phyloP scores from a whole-genome alignment of 768 basidiomycete species.

The Auricularia sp. region DNA sequence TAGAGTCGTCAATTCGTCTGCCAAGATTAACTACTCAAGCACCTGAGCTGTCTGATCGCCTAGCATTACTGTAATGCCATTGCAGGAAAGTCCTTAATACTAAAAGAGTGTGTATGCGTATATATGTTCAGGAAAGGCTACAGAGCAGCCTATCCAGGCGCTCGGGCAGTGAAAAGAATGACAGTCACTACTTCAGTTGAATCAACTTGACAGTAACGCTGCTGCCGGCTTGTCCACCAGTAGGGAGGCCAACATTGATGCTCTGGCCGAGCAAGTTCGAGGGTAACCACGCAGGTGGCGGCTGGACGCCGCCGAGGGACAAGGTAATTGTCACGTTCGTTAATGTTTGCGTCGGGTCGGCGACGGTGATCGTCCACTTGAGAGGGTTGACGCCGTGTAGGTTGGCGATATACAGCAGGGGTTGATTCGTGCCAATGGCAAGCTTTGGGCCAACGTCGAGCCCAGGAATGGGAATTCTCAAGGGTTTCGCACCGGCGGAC shows the following conservation, averaged over 20 bases:
- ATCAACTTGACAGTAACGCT: background rate
- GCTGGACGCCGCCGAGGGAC: too few species aligned
- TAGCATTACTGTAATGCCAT: too few species aligned
- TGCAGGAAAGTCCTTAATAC: too few species aligned
- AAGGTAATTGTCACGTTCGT: background rate
- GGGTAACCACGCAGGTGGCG: too few species aligned
- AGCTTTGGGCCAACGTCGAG: background rate
- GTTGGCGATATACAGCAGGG: constrained; percentile 25
- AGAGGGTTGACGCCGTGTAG: constrained; percentile 15
- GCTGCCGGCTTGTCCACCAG: background rate
- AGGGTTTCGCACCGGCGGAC: constrained; percentile 42
- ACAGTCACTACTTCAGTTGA: too few species aligned
- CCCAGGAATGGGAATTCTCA: constrained; percentile 1
- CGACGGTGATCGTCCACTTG: constrained; percentile 39
- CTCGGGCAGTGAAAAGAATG: too few species aligned
- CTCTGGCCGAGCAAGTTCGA: background rate
- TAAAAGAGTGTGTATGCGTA: too few species aligned
- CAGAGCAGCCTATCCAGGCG: too few species aligned
- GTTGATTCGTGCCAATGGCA: constrained; percentile 6
- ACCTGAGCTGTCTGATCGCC: too few species aligned
- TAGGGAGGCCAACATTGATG: background rate
- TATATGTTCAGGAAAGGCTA: too few species aligned
- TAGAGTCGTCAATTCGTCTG: too few species aligned
- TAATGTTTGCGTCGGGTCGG: constrained; percentile 53
- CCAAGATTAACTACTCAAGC: too few species aligned